A percentile compares a stretch with the other conserved stretches of the same genome.
These are phyloP conservation scores for Erodium chrysanthum DNA, from an alignment of 441 rosid genomes.

Conservation along the genomic window DNA sequence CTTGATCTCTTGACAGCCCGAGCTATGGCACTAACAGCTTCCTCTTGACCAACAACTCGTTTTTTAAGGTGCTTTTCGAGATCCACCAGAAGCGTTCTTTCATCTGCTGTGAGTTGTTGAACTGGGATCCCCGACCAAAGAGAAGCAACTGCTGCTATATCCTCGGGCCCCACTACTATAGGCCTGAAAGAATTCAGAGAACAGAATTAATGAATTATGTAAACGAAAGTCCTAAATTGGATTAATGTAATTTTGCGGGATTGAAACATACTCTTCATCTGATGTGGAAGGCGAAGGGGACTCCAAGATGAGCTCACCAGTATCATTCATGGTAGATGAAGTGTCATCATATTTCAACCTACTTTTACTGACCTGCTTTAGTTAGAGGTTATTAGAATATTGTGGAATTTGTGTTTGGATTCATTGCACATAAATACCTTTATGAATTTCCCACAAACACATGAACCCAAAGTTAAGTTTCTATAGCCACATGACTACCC, in stretches of 20 bases:
- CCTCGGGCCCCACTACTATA: slow-evolving; percentile 61
- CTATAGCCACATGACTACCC: too few relatives aligned
- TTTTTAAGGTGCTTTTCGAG: slow-evolving; percentile 54
- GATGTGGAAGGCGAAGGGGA: slow-evolving; percentile 41
- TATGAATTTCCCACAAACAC: too few relatives aligned
- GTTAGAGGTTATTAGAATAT: slow-evolving; percentile 21
- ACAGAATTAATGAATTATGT: slow-evolving; percentile 4
- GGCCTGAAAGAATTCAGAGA: slow-evolving; percentile 43
- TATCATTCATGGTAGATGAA: slow-evolving; percentile 32
- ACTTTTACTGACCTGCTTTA: slow-evolving; percentile 51
- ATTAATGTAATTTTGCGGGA: slow-evolving; percentile 1
- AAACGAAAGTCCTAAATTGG: slow-evolving; percentile 6
- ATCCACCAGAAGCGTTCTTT: slow-evolving; percentile 47
- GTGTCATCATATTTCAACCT: slow-evolving; percentile 36
- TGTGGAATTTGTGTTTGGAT: slow-evolving; percentile 11
- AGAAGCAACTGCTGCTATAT: slow-evolving; percentile 64
- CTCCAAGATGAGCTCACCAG: slow-evolving; percentile 40
- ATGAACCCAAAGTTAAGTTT: too few relatives aligned
- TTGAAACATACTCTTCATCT: slow-evolving; percentile 50
- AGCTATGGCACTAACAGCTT: slow-evolving; percentile 60
- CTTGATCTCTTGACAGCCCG: slow-evolving; percentile 75
- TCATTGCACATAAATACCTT: too few relatives aligned
- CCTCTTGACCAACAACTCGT: slow-evolving; percentile 69
- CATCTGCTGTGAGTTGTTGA: slow-evolving; percentile 67
- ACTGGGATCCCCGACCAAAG: slow-evolving; percentile 75